Percentiles rank a stretch among this genome's conserved stretches.
phyloP scores from a whole-genome alignment of 768 basidiomycete species.

The Zangia roseola region DNA sequence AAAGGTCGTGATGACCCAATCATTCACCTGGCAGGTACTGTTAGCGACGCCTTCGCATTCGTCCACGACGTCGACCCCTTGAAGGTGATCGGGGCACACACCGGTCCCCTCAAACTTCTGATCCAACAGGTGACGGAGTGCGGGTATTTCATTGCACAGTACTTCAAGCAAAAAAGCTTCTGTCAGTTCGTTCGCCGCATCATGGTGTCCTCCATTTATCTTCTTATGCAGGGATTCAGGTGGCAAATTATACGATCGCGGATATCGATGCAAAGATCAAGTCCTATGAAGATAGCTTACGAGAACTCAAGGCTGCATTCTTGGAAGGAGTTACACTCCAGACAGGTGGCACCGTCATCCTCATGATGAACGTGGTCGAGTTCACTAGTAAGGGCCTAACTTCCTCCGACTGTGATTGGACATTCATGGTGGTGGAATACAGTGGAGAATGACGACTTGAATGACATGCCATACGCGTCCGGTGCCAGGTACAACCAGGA shows the following conservation, averaged over 20 bases:
- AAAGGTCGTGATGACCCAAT: not conserved
- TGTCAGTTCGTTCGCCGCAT: not conserved
- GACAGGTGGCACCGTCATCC: not conserved
- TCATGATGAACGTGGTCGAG: not conserved
- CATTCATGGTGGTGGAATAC: not conserved
- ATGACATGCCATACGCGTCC: conserved; percentile 4
- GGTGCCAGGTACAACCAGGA: conserved; percentile 9
- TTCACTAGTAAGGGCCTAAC: not conserved
- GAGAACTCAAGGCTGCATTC: not conserved
- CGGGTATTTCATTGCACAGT: not conserved
- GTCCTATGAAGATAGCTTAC: not conserved
- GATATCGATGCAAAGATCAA: conserved; percentile 1
- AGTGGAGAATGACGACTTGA: conserved; percentile 2
- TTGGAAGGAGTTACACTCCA: not conserved
- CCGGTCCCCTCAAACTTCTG: not conserved
- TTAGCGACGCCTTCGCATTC: not conserved
- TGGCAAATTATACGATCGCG: not conserved
- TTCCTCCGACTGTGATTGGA: not conserved
- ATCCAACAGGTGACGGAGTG: not conserved
- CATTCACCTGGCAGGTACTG: not conserved
- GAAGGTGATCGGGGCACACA: not conserved
- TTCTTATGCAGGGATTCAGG: not conserved
- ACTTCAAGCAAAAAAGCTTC: not conserved
- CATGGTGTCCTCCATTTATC: not conserved
- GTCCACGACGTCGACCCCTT: not conserved